These are phyloP conservation scores for Cutaneotrichosporon sp. DNA, from an alignment of 1,284 basidiomycete species.

Conservation along the genomic window DNA sequence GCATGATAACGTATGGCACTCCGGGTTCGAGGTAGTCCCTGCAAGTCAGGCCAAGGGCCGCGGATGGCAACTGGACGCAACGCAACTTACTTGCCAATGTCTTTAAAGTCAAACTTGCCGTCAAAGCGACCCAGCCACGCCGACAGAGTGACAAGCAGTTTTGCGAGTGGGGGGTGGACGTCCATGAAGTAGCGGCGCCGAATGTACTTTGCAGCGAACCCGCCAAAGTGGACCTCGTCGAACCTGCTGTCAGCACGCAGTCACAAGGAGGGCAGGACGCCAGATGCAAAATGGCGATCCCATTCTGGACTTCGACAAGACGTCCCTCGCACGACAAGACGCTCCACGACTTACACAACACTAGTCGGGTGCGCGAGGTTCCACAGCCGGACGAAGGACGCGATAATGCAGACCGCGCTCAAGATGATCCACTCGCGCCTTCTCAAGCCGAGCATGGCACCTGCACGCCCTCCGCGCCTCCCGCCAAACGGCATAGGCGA, in stretches of 20 bases:
- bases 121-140: slow-evolving; percentile 86
- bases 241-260: slow-evolving; percentile 58
- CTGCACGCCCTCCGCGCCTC: slow-evolving; percentile 17
- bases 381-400: slow-evolving; percentile 68
- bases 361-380: slow-evolving; percentile 73
- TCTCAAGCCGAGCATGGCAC: slow-evolving; percentile 24
- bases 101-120: slow-evolving; percentile 93
- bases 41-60: no score
- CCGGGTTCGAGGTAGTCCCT: slow-evolving; percentile 67
- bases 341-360: slow-evolving; percentile 88
- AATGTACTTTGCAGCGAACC: slow-evolving; percentile 80
- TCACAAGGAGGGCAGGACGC: neutral
- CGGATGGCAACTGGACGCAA: no score
- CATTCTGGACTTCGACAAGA: no score
- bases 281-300: no score
- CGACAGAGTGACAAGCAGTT: slow-evolving; percentile 86
- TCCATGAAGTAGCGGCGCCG: slow-evolving; percentile 96
- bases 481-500: slow-evolving; percentile 27
- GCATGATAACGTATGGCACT: slow-evolving; percentile 95
- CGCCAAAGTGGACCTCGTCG: slow-evolving; percentile 95
- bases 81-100: slow-evolving; percentile 83
- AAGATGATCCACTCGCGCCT: slow-evolving; percentile 42
- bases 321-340: neutral
- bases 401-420: slow-evolving; percentile 51
- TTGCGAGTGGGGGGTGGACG: slow-evolving; percentile 95